Evolutionary conservation across 768 basidiomycete genomes (phyloP), one percentile per base, ranked within the genome.

Genomic region (Tylopilus plumbeoviolaceoides): DNA sequence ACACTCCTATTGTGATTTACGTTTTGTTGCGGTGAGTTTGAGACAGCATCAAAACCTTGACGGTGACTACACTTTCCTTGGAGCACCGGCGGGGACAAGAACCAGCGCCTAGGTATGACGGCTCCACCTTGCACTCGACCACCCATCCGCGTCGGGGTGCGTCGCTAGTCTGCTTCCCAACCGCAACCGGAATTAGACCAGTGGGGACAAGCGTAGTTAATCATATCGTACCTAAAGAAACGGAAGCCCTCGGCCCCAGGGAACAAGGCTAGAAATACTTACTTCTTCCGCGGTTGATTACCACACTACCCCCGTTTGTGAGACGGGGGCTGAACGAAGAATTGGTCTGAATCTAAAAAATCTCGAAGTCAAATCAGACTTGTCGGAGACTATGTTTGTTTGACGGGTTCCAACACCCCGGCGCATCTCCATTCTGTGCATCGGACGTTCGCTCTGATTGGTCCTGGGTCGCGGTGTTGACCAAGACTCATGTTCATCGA

Each of bases 241-340:
- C 31, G 0, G 44, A 59, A 56, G 14, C 56, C 65, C 65, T 66
- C 66, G 65, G 65, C 54, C 59, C 66, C 65, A 68, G 25, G 65
- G 65, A 57, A 47, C 33, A 45, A 31, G 17, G 14, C 15, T 36
- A 33, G 43, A 51, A 41, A 52, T 40, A 25, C 46, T n/a, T 41
- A 53, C 52, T 48, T 55, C 21, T 14, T 41, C 65, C 57, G 61
- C 47, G 53, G 57, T 56, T 39, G 51, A 45, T 59, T 56, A 35
- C 65, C 66, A 65, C 65, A 17, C 53, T 66, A 63, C 43, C 65
- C 23, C 64, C 58, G 40, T 59, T 57, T 50, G 54, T 51, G 21
- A 38, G n/a, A 44, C 53, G 50, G 62, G 49, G 50, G 36, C 39
- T 44, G 47, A 45, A 33, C 53, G 38, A 38, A 45, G 51, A 27